phyloP scores from a whole-genome alignment of 768 basidiomycete genomes.

The Austroboletus eburneus region DNA sequence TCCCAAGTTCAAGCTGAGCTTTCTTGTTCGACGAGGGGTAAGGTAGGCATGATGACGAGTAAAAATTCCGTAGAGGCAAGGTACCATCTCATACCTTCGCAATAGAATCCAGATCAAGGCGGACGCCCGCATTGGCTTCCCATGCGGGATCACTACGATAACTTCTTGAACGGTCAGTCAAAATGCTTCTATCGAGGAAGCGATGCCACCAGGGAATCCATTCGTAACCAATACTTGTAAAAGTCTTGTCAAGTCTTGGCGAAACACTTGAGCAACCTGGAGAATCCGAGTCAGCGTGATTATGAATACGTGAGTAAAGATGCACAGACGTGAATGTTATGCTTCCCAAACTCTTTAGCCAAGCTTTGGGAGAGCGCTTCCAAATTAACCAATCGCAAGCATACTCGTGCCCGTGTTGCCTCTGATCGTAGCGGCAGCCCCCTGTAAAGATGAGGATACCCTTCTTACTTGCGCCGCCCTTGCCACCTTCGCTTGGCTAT shows the following conservation, averaged over 20 bases:
- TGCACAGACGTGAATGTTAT: slow-evolving; percentile 66
- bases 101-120: slow-evolving; percentile 63
- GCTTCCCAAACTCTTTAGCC: slow-evolving; percentile 69
- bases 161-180: slow-evolving; percentile 35
- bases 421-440: slow-evolving; percentile 61
- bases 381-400: slow-evolving; percentile 64
- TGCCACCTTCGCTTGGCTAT: slow-evolving; percentile 38
- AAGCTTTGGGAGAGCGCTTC: slow-evolving; percentile 68
- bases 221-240: background rate
- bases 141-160: slow-evolving; percentile 36
- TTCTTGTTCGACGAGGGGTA: slow-evolving; percentile 63
- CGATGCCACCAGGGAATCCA: slow-evolving; percentile 34
- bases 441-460: slow-evolving; percentile 72
- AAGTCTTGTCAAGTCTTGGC: background rate
- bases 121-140: slow-evolving; percentile 42
- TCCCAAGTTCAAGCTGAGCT: slow-evolving; percentile 78
- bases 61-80: background rate
- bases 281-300: background rate
- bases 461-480: slow-evolving; percentile 44
- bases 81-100: slow-evolving; percentile 46
- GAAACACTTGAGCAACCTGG: slow-evolving; percentile 63
- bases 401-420: slow-evolving; percentile 60
- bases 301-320: background rate
- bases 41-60: slow-evolving; percentile 41
- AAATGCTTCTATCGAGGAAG: slow-evolving; percentile 63